phyloP scores from a whole-genome alignment of 352 stramenopile species.

The Thalassiosira ordinaria region DNA sequence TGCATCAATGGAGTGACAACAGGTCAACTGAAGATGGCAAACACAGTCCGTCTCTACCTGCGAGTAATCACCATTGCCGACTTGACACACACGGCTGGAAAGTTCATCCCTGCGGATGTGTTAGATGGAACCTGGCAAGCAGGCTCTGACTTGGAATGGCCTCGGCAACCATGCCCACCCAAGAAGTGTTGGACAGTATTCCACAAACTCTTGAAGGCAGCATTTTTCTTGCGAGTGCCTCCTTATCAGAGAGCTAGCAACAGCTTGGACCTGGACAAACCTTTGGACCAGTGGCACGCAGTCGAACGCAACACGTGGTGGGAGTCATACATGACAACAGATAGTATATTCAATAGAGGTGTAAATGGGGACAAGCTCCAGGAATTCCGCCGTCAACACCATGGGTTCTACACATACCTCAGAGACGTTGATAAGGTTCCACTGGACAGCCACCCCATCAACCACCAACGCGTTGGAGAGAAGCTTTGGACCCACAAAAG shows the following conservation, averaged over 20 bases:
- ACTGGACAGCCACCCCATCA: not conserved
- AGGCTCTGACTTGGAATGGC: conserved; percentile 3
- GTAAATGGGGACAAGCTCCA: not conserved
- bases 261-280: not conserved
- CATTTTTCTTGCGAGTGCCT: not conserved
- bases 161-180: not conserved
- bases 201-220: not conserved
- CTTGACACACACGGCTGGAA: not conserved
- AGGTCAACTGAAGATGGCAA: not conserved
- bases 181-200: not conserved
- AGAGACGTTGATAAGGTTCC: not conserved
- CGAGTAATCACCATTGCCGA: not conserved
- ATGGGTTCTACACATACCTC: not conserved
- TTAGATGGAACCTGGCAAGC: not conserved
- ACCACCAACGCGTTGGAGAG: not conserved
- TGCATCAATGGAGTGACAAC: not conserved
- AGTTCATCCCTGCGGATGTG: not conserved
- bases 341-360: not conserved
- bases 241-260: not conserved
- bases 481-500: not conserved
- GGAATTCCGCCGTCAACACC: not conserved
- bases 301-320: not conserved
- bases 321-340: not conserved
- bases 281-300: not conserved
- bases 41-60: not conserved